Evolutionary conservation across 805 yeast genomes (phyloP), one percentile per base, ranked within the genome.

Genomic region (Millerago galiae): DNA sequence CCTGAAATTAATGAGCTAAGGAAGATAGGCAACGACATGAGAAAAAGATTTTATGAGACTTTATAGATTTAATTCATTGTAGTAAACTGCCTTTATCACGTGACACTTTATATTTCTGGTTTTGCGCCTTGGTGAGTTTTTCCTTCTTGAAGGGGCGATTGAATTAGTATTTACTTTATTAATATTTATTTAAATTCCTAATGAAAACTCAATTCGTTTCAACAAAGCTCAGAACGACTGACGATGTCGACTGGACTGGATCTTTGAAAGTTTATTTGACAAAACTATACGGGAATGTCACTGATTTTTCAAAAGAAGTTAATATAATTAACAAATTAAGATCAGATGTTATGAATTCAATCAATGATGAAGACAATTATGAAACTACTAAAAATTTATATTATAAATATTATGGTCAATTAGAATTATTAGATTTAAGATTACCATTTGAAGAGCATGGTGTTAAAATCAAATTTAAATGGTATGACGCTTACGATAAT

Each of bases 351-450:
- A 61, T 74, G 24, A 83, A 83, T 11, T 62, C 65, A n/a, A 38
- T 35, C 21, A 56, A 64, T 16, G 69, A 65, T 62, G 63, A 59
- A 12, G 60, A 61, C 35, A 65, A 65, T 18, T 74, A 69, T 43
- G 42, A 38, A 6, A 64, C 67, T 0, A 77, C 81, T 1, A 63
- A 79, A 31, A 78, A 74, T 47, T 52, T 80, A 15, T 71, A 80
- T 49, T 80, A 76, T 57, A 73, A 74, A 42, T 91, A 91, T 61
- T 88, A 80, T 56, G 85, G 86, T 13, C 93, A 83, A 58, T 60
- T 93, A 47, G 96, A 90, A 55, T 74, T 87, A 11, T 63, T 93
- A 37, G 89, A 84, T 47, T 63, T 87, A 50, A 68, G 97, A 41
- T 61, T 91, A 16, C 93, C 96, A 1, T 71, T 80, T 44, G 70